Evolutionary conservation across 345 rosid species (phyloP).

Genomic region (Turritis glabra): DNA sequence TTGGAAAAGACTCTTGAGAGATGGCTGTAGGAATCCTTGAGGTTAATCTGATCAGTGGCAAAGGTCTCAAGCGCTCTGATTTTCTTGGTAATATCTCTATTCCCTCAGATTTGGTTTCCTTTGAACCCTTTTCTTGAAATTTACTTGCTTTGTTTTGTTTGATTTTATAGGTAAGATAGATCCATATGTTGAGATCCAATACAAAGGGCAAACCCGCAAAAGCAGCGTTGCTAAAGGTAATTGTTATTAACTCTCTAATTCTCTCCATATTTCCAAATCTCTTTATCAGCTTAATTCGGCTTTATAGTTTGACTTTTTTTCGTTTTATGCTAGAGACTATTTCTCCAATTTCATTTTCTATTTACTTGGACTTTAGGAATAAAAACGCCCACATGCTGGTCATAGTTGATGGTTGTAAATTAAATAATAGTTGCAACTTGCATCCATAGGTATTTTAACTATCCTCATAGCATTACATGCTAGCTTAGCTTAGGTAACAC

Average conservation of each 20-base stretch:
- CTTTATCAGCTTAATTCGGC: not conserved
- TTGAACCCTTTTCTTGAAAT: not conserved
- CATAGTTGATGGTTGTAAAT: not conserved
- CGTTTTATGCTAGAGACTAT: not conserved
- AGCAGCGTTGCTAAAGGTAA: conserved; percentile 73
- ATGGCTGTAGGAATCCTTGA: conserved; percentile 83
- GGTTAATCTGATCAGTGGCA: conserved; percentile 63
- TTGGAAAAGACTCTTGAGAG: not conserved
- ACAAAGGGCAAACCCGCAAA: conserved; percentile 69
- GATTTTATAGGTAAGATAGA: conserved; percentile 58
- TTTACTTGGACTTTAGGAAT: not conserved
- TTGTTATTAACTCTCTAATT: not conserved
- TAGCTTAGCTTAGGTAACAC: not conserved
- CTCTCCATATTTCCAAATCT: not conserved
- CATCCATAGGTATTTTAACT: not conserved
- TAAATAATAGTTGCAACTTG: not conserved
- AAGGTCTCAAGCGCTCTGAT: conserved; percentile 65
- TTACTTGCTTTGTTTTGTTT: not conserved
- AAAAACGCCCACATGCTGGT: conserved; percentile 6
- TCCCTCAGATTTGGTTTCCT: not conserved
- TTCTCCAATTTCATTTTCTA: not conserved
- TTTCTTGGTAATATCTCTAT: conserved; percentile 48
- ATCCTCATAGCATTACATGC: not conserved
- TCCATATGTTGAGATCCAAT: conserved; percentile 70
- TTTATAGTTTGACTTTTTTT: conserved; percentile 8